These are phyloP conservation scores for Pistacia integerrima DNA, from an alignment of 345 rosid genomes.

Conservation along the genomic window DNA sequence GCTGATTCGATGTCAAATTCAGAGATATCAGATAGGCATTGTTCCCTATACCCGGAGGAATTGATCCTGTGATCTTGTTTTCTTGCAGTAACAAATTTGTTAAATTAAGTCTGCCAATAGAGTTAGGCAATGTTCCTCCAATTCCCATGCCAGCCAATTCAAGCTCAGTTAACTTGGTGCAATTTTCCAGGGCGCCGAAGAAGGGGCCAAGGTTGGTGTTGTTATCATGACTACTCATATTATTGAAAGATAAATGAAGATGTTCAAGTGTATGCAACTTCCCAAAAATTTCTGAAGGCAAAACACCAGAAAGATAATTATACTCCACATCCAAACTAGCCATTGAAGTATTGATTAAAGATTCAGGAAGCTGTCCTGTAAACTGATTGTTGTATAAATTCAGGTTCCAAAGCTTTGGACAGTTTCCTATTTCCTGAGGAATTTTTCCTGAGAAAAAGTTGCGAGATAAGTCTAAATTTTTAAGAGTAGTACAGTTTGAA, in stretches of 20 bases:
- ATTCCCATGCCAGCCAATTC: slow-evolving; percentile 57
- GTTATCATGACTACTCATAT: slow-evolving; percentile 42
- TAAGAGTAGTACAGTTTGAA: slow-evolving; percentile 45
- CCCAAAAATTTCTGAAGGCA: slow-evolving; percentile 42
- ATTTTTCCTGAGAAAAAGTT: slow-evolving; percentile 45
- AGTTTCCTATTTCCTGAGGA: slow-evolving; percentile 53
- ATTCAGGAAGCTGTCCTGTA: slow-evolving; percentile 39
- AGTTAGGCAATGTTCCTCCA: slow-evolving; percentile 49
- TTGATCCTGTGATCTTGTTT: slow-evolving; percentile 44
- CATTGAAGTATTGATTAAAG: slow-evolving; percentile 43
- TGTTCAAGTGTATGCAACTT: slow-evolving; percentile 21
- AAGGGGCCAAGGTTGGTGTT: slow-evolving; percentile 51
- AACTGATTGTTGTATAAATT: slow-evolving; percentile 45
- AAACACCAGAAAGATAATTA: slow-evolving; percentile 42
- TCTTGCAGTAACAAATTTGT: slow-evolving; percentile 30
- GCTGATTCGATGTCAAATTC: slow-evolving; percentile 41
- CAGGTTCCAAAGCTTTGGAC: slow-evolving; percentile 32
- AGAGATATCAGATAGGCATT: slow-evolving; percentile 30
- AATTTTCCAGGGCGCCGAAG: slow-evolving; percentile 44
- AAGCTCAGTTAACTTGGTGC: slow-evolving; percentile 41
- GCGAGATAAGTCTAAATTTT: slow-evolving; percentile 42
- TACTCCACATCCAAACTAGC: slow-evolving; percentile 37
- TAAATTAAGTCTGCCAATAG: slow-evolving; percentile 34
- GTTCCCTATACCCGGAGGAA: slow-evolving; percentile 41
- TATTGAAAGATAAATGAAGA: slow-evolving; percentile 51